Percentiles rank a stretch among this genome's conserved stretches.
Evolutionary conservation across 345 rosid species (phyloP).

Genomic region (Hypericum perforatum): DNA sequence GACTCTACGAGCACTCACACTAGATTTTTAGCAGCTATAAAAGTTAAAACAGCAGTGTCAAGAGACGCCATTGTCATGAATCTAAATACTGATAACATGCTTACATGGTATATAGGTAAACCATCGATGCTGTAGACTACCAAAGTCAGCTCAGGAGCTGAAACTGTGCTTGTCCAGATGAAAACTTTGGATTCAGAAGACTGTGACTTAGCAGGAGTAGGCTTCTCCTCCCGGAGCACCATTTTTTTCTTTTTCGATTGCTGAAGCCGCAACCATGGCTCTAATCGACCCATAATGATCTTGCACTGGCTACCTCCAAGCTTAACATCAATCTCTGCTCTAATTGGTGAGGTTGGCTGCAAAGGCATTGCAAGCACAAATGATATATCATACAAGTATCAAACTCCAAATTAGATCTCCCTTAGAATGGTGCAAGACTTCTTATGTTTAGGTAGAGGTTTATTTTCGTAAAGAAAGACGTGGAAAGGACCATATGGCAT

Average conservation of each 20-base stretch:
- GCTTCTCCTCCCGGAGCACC: conserved; percentile 50
- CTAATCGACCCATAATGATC: conserved; percentile 55
- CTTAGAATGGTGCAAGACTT: no score
- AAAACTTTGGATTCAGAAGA: conserved; percentile 45
- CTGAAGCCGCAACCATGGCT: conserved; percentile 74
- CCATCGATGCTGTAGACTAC: conserved; percentile 50
- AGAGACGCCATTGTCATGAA: not conserved
- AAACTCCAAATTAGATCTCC: no score
- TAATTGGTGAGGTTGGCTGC: conserved; percentile 64
- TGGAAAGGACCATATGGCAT: no score
- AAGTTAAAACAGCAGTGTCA: no score
- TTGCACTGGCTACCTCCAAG: conserved; percentile 86
- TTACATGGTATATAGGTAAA: conserved; percentile 79
- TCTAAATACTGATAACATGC: conserved; percentile 19
- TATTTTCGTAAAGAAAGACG: no score
- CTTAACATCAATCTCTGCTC: conserved; percentile 95
- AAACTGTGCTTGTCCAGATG: conserved; percentile 88
- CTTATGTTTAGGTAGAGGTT: no score
- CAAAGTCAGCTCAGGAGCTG: conserved; percentile 94
- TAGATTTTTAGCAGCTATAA: not conserved
- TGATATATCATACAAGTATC: not conserved
- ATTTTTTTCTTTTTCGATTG: conserved; percentile 50
- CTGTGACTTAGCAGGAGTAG: conserved; percentile 34
- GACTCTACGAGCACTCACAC: conserved; percentile 3
- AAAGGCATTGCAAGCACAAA: conserved; percentile 10